Evolutionary conservation across 345 rosid genomes (phyloP).

Genomic region (Eutrema heterophyllum): DNA sequence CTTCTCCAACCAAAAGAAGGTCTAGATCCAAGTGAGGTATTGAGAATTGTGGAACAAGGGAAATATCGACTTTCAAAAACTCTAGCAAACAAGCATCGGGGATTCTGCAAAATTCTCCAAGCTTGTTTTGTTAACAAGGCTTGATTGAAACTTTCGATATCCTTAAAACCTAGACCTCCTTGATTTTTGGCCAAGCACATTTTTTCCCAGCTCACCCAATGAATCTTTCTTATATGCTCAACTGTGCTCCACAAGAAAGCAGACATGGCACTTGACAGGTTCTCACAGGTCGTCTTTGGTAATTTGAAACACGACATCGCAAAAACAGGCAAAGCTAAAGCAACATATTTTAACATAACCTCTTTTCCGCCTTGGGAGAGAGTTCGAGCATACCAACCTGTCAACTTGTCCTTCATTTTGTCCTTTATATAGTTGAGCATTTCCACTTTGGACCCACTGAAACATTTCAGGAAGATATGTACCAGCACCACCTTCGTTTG

Average conservation of each 20-base stretch:
- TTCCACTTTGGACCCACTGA: not conserved
- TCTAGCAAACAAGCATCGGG: too few species aligned
- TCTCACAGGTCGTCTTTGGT: not conserved
- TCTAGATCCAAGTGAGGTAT: too few species aligned
- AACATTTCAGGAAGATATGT: not conserved
- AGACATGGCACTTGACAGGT: not conserved
- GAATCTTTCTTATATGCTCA: not conserved
- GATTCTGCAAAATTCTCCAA: not conserved
- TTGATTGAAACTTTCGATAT: too few species aligned
- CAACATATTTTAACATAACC: not conserved
- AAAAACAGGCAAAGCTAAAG: not conserved
- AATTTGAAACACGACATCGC: not conserved
- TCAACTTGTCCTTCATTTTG: too few species aligned
- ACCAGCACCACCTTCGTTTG: not conserved
- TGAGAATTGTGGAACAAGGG: too few species aligned
- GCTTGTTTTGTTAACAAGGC: not conserved
- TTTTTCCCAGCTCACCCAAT: not conserved
- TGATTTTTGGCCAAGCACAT: not conserved
- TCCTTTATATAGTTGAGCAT: not conserved
- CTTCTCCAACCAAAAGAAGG: too few species aligned
- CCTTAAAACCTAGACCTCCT: not conserved
- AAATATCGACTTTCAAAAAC: too few species aligned
- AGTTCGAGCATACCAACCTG: not conserved
- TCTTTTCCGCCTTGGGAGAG: not conserved
- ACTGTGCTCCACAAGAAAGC: not conserved